Conservation (phyloP, 1,284 basidiomycete species). For the Neonothopanus nambi region DNA sequence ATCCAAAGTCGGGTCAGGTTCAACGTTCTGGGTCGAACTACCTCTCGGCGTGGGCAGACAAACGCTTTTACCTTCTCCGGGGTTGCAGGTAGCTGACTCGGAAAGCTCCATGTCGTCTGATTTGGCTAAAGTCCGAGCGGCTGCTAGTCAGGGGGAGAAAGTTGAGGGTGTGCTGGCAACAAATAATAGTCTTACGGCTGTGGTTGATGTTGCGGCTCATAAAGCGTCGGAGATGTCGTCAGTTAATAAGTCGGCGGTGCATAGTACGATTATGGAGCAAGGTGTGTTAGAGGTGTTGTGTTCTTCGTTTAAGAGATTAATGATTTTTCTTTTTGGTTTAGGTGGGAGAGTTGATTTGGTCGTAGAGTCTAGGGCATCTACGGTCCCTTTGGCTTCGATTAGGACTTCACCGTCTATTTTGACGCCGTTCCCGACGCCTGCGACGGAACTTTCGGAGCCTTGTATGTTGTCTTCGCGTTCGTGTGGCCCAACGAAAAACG, state of each 20-base stretch:
- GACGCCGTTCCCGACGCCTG: slow-evolving; percentile 7
- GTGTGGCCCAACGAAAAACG: too few species aligned
- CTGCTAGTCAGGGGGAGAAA: not conserved
- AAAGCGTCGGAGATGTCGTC: slow-evolving; percentile 16
- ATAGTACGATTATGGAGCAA: slow-evolving; percentile 16
- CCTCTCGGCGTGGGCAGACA: slow-evolving; percentile 45
- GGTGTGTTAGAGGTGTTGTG: not conserved
- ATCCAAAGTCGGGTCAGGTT: slow-evolving; percentile 62
- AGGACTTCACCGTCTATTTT: slow-evolving; percentile 7
- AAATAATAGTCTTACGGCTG: slow-evolving; percentile 7
- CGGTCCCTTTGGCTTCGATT: not conserved
- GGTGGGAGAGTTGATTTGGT: slow-evolving; percentile 13
- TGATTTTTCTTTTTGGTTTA: not conserved
- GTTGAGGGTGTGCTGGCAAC: not conserved
- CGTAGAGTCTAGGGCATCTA: slow-evolving; percentile 9
- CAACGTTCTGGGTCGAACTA: slow-evolving; percentile 81
- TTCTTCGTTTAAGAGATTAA: not conserved
- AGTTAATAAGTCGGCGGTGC: slow-evolving; percentile 8
- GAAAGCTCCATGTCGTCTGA: slow-evolving; percentile 12
- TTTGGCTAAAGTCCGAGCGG: slow-evolving; percentile 12
- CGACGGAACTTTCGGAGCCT: not conserved
- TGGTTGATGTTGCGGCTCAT: slow-evolving; percentile 14
- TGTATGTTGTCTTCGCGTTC: not conserved
- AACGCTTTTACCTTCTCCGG: slow-evolving; percentile 10
- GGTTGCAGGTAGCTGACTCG: slow-evolving; percentile 1